Conservation (phyloP, 1,139 yeast species). For the Nakaseomyces sp. region DNA sequence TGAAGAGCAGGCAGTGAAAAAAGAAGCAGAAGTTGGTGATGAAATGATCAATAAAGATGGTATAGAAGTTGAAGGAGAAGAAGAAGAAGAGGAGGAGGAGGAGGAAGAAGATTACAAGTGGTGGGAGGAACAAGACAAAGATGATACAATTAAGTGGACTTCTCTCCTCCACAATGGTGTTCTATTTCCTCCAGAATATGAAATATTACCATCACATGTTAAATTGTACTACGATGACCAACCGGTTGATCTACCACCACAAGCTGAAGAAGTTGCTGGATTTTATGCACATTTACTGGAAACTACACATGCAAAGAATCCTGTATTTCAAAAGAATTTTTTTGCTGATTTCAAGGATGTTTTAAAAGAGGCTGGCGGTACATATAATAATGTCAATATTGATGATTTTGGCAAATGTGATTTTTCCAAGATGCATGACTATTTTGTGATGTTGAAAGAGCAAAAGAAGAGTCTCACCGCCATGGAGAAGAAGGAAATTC, state of each 20-base stretch:
- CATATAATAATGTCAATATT: conserved; percentile 41
- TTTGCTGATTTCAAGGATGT: conserved; percentile 69
- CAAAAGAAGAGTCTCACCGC: conserved; percentile 59
- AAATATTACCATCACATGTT: conserved; percentile 73
- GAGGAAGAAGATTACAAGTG: conserved; percentile 54
- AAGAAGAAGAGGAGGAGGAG: conserved; percentile 16
- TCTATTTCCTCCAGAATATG: conserved; percentile 85
- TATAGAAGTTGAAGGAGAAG: conserved; percentile 48
- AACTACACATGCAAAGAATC: conserved; percentile 82
- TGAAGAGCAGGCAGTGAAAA: conserved; percentile 36
- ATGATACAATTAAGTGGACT: conserved; percentile 78
- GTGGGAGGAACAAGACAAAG: conserved; percentile 64
- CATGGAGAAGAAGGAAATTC: conserved; percentile 65
- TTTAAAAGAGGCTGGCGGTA: conserved; percentile 60
- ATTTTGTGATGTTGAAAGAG: conserved; percentile 63
- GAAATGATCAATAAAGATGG: conserved; percentile 44
- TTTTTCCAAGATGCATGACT: conserved; percentile 62
- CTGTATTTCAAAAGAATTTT: conserved; percentile 79
- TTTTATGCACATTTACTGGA: conserved; percentile 84
- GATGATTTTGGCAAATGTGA: conserved; percentile 63
- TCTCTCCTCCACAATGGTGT: conserved; percentile 85
- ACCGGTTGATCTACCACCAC: conserved; percentile 63
- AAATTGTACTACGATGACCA: conserved; percentile 67
- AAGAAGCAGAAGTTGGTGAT: conserved; percentile 42
- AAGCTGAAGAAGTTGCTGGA: conserved; percentile 95